Evolutionary conservation across 139 green algal genomes (phyloP).

Genomic region (Spirogloea muscicola): DNA sequence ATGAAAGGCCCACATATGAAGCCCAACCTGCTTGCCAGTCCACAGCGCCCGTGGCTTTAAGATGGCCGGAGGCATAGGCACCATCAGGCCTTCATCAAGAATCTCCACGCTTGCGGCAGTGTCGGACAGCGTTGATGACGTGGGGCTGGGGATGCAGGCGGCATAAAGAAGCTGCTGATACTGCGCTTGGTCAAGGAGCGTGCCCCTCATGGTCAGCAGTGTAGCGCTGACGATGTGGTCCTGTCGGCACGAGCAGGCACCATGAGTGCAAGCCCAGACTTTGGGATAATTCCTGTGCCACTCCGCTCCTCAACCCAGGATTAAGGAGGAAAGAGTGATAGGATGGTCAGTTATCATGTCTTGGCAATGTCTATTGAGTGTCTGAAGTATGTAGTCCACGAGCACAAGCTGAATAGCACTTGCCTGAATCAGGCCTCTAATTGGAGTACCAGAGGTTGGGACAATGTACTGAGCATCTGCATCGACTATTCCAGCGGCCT

Average conservation of each 20-base stretch:
- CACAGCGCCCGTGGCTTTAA: conserved; percentile 76
- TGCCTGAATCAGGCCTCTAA: conserved; percentile 87
- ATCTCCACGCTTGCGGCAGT: not conserved
- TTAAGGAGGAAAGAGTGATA: too few species aligned
- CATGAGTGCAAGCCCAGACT: too few species aligned
- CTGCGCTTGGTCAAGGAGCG: conserved; percentile 69
- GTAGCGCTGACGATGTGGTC: conserved; percentile 85
- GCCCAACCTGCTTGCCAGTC: conserved; percentile 96
- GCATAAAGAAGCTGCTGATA: conserved; percentile 70
- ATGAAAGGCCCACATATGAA: too few species aligned
- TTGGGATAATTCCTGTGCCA: too few species aligned
- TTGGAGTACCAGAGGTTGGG: conserved; percentile 89
- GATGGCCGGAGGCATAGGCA: conserved; percentile 60
- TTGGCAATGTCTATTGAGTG: too few species aligned
- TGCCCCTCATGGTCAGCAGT: conserved; percentile 80
- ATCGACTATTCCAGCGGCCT: conserved; percentile 92
- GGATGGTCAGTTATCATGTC: too few species aligned
- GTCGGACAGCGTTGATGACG: not conserved
- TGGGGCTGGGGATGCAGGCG: conserved; percentile 21
- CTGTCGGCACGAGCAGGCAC: too few species aligned
- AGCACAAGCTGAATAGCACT: conserved; percentile 17
- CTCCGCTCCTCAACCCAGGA: too few species aligned
- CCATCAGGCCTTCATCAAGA: not conserved
- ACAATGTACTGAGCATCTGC: conserved; percentile 93
- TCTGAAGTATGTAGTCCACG: too few species aligned